A percentile compares a stretch with the other conserved stretches of the same genome.
These are phyloP conservation scores for Hypoxylon subgilvum DNA, from an alignment of 495 filamentous ascomycete genomes.

Conservation along the genomic window DNA sequence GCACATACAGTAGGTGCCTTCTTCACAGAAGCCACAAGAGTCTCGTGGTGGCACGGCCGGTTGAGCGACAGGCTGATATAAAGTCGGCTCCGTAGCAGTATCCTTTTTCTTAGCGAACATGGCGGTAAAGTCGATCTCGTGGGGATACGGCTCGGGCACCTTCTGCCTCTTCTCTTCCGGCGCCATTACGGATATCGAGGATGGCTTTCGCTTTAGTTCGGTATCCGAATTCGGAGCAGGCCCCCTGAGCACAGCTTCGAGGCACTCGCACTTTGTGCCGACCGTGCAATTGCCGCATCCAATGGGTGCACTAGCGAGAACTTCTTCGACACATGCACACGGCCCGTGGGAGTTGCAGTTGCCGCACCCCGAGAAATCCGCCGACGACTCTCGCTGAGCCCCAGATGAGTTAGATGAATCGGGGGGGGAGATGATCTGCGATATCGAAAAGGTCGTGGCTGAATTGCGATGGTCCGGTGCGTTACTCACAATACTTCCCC, in stretches of 20 bases:
- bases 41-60: conserved; percentile 53
- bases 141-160: conserved; percentile 43
- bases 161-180: conserved; percentile 62
- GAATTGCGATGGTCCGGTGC: conserved; percentile 42
- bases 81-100: conserved; percentile 19
- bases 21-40: conserved; percentile 85
- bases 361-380: conserved; percentile 56
- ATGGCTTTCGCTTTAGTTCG: conserved; percentile 44
- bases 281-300: conserved; percentile 71
- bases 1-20: conserved; percentile 84
- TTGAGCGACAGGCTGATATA: conserved; percentile 41
- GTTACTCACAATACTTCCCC: conserved; percentile 39
- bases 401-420: conserved; percentile 40
- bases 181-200: conserved; percentile 52
- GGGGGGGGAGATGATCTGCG: conserved; percentile 56
- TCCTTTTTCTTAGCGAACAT: conserved; percentile 58
- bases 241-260: conserved; percentile 58
- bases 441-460: conserved; percentile 50
- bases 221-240: conserved; percentile 32
- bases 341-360: conserved; percentile 53
- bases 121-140: conserved; percentile 77
- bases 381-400: conserved; percentile 21
- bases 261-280: conserved; percentile 67
- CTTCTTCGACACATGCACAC: conserved; percentile 62
- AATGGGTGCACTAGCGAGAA: conserved; percentile 49